Conservation (phyloP, 176 grass and related monocot genomes). For the Guadua angustifolia region DNA sequence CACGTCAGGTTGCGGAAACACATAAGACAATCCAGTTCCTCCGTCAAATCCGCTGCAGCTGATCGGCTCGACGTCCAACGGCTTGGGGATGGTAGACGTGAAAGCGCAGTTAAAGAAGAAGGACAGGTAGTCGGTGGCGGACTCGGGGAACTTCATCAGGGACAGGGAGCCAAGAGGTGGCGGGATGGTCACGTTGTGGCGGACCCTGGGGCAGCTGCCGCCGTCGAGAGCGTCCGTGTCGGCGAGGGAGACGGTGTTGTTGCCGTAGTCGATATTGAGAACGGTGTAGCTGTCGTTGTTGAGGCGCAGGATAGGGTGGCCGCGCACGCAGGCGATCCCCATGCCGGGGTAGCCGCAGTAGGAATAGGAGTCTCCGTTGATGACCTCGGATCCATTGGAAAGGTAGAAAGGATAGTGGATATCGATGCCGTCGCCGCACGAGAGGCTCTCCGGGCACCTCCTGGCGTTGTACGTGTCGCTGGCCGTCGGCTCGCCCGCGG, state of each 20-base stretch:
- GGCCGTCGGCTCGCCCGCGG: neutral
- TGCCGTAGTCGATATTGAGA: slow-evolving; percentile 33
- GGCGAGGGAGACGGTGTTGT: slow-evolving; percentile 29
- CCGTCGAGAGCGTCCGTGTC: neutral
- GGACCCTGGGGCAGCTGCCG: slow-evolving; percentile 38
- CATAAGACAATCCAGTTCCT: neutral
- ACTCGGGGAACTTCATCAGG: neutral
- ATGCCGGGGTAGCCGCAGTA: slow-evolving; percentile 63
- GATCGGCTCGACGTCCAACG: neutral
- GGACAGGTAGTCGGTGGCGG: slow-evolving; percentile 34
- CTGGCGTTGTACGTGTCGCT: neutral
- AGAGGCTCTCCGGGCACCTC: neutral
- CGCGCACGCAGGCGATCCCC: slow-evolving; percentile 39
- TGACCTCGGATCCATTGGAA: neutral
- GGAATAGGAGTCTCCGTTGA: neutral
- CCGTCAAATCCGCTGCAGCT: neutral
- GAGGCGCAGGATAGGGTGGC: slow-evolving; percentile 21
- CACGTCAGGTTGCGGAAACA: neutral
- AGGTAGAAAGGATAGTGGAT: slow-evolving; percentile 52
- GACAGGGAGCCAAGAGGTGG: no score
- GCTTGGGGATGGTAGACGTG: neutral
- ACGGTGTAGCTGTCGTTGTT: slow-evolving; percentile 41
- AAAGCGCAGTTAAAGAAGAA: slow-evolving; percentile 44
- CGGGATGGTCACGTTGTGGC: slow-evolving; percentile 43
- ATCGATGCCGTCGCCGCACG: neutral